Evolutionary conservation across 169 alveolate genomes (phyloP).

Genomic region (Cryptosporidium meleagridis): DNA sequence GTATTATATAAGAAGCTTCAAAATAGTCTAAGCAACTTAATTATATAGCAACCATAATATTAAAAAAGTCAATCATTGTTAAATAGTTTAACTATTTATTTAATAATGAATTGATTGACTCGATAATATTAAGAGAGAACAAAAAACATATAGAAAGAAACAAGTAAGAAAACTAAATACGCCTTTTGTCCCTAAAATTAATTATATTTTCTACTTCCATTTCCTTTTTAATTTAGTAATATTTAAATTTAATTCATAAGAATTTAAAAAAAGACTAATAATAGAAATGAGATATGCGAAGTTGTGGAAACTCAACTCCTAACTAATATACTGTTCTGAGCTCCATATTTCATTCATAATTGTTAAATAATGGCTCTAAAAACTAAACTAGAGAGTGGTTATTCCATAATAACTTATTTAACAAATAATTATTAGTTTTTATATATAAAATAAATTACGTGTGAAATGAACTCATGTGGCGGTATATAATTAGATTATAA

Average conservation of each 20-base stretch:
- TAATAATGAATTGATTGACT: background rate
- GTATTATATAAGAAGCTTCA: constrained; percentile 70
- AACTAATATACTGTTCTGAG: background rate
- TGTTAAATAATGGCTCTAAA: too few species aligned
- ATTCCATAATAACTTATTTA: too few species aligned
- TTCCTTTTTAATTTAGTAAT: background rate
- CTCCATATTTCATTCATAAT: too few species aligned
- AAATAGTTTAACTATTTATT: background rate
- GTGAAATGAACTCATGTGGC: background rate
- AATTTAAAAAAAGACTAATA: background rate
- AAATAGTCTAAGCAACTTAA: constrained; percentile 31
- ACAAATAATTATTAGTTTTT: too few species aligned
- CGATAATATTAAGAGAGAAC: background rate
- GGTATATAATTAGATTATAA: constrained; percentile 6
- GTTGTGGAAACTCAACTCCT: background rate
- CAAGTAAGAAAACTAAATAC: constrained; percentile 13
- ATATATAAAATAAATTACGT: background rate
- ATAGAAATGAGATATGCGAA: background rate
- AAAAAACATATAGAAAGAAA: background rate
- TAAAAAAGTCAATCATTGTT: background rate
- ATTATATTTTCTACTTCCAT: background rate
- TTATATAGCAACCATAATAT: background rate
- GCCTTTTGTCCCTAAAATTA: background rate
- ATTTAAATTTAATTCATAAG: background rate
- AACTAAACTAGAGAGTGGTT: background rate